Conservation (phyloP, 768 basidiomycete species). For the Chalciporus pseudorubinellus region DNA sequence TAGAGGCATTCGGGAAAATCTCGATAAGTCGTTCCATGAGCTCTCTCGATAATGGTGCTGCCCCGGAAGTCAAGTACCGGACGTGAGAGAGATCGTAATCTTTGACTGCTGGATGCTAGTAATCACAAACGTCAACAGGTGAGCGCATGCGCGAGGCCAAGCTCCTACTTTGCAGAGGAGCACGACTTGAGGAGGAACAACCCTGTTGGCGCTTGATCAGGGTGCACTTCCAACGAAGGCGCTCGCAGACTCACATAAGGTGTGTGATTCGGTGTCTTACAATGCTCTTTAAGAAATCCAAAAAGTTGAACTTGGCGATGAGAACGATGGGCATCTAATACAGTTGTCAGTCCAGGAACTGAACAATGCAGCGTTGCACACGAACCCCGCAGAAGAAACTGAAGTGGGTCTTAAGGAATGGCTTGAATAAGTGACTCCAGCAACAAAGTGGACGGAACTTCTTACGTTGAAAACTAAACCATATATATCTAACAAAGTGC, state of each 20-base stretch:
- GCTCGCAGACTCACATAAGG: constrained; percentile 31
- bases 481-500: constrained; percentile 52
- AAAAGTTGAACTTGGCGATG: constrained; percentile 42
- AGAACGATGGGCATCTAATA: constrained; percentile 52
- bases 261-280: constrained; percentile 46
- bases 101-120: constrained; percentile 40
- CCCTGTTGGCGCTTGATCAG: constrained; percentile 19
- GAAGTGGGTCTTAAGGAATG: constrained; percentile 53
- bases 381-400: constrained; percentile 54
- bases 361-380: background rate
- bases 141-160: background rate
- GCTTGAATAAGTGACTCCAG: constrained; percentile 14
- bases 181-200: constrained; percentile 49
- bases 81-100: constrained; percentile 41
- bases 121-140: background rate
- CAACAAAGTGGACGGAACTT: background rate
- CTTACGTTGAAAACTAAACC: constrained; percentile 58
- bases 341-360: constrained; percentile 4
- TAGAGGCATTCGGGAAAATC: constrained; percentile 46
- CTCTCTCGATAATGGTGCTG: constrained; percentile 56
- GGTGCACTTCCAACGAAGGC: background rate
- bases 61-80: constrained; percentile 42
- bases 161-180: constrained; percentile 46
- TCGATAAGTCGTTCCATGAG: constrained; percentile 44
- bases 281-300: constrained; percentile 46